Conservation (phyloP, 352 stramenopile genomes). For the Globisporangium okanoganense region DNA sequence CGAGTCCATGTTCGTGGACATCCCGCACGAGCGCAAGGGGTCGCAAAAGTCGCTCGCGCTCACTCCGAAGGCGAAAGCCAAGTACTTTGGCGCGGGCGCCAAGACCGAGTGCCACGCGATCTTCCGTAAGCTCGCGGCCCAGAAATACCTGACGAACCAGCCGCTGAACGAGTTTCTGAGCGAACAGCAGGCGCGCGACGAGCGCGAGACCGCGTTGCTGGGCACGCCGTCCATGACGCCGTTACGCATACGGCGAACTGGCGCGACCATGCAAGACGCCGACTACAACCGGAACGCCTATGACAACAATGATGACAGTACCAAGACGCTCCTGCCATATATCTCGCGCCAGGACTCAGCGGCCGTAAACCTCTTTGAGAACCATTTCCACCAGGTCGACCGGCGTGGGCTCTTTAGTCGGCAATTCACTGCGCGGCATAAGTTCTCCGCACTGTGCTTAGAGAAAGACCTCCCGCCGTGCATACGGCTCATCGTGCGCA, state of each 20-base stretch:
- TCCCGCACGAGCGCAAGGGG: slow-evolving; percentile 18
- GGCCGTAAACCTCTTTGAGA: slow-evolving; percentile 10
- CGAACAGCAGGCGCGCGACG: slow-evolving; percentile 26
- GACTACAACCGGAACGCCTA: background rate
- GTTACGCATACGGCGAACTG: background rate
- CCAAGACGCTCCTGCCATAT: background rate
- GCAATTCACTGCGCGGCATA: slow-evolving; percentile 71
- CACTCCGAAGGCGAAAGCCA: slow-evolving; percentile 51
- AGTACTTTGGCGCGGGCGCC: slow-evolving; percentile 56
- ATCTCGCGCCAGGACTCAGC: background rate
- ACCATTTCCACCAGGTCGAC: slow-evolving; percentile 24
- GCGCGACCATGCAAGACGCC: no score
- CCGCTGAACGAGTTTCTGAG: slow-evolving; percentile 53
- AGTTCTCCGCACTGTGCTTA: slow-evolving; percentile 72
- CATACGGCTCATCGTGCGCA: slow-evolving; percentile 71
- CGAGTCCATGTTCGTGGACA: slow-evolving; percentile 31
- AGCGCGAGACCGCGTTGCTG: slow-evolving; percentile 17
- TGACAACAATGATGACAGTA: background rate
- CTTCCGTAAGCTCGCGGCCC: slow-evolving; percentile 60
- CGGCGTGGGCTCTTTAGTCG: slow-evolving; percentile 32
- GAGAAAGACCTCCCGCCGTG: slow-evolving; percentile 67
- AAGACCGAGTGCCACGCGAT: slow-evolving; percentile 55
- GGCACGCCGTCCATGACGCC: slow-evolving; percentile 9
- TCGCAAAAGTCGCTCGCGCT: slow-evolving; percentile 35
- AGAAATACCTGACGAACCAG: slow-evolving; percentile 56